A percentile compares a stretch with the other conserved stretches of the same genome.
phyloP scores from a whole-genome alignment of 441 rosid species.

The Isatis lusitanica region DNA sequence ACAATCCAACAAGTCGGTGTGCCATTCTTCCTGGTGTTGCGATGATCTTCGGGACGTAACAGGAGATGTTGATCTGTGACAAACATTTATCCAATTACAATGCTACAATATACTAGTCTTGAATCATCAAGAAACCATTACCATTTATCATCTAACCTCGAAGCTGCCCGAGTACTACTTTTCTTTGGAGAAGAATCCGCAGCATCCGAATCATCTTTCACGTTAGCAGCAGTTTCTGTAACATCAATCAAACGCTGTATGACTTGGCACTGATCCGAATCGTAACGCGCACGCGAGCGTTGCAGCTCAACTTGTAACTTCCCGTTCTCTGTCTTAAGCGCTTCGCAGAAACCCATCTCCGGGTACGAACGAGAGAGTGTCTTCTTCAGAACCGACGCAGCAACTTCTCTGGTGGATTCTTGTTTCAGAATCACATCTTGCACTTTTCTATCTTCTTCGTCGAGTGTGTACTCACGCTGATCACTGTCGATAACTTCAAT shows the following conservation, averaged over 20 bases:
- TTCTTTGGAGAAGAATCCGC: conserved; percentile 46
- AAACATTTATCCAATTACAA: background rate
- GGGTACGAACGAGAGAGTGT: conserved; percentile 88
- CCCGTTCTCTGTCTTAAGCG: conserved; percentile 63
- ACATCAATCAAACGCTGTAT: conserved; percentile 80
- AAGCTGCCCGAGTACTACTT: conserved; percentile 39
- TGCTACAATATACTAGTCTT: background rate
- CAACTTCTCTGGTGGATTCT: conserved; percentile 59
- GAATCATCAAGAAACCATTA: background rate
- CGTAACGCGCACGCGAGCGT: conserved; percentile 66
- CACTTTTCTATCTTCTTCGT: conserved; percentile 81
- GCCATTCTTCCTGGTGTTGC: conserved; percentile 72
- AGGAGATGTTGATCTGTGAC: conserved; percentile 60
- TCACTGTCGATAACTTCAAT: conserved; percentile 75
- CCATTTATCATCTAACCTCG: conserved; percentile 47
- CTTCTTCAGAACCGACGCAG: conserved; percentile 59
- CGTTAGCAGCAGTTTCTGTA: conserved; percentile 57
- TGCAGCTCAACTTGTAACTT: conserved; percentile 78
- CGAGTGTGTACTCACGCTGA: conserved; percentile 86
- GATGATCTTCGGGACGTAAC: conserved; percentile 59
- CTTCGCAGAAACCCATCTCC: conserved; percentile 72
- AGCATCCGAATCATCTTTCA: conserved; percentile 41
- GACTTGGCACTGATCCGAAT: conserved; percentile 69
- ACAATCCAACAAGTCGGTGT: conserved; percentile 80
- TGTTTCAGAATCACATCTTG: conserved; percentile 76